Percentiles rank a stretch among this genome's conserved stretches.
These are phyloP conservation scores for Colletotrichum sp. DNA, from an alignment of 2,329 filamentous ascomycete species.

Conservation along the genomic window DNA sequence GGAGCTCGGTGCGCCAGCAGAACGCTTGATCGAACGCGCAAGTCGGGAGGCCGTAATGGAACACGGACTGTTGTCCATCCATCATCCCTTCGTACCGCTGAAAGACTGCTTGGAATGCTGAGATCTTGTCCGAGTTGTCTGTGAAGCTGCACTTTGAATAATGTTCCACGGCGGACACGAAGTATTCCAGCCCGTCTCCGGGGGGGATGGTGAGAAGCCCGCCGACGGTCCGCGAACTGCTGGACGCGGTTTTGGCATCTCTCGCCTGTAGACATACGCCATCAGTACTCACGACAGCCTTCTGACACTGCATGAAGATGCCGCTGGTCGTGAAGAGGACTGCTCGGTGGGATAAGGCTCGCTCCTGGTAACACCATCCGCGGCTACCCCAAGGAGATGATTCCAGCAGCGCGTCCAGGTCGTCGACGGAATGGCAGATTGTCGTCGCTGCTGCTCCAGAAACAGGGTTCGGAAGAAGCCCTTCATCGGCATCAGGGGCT, in stretches of 20 bases:
- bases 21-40: background rate
- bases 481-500: background rate
- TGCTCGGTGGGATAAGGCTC: background rate
- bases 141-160: background rate
- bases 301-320: background rate
- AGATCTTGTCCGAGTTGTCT: background rate
- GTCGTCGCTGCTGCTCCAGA: background rate
- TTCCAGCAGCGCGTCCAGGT: background rate
- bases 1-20: background rate
- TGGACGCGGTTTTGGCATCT: background rate
- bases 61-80: background rate
- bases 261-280: fast-evolving
- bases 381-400: background rate
- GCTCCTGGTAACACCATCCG: background rate
- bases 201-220: background rate
- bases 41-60: background rate
- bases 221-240: background rate
- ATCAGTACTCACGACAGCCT: background rate
- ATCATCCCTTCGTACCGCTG: background rate
- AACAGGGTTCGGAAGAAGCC: background rate
- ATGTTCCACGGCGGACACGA: background rate
- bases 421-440: background rate
- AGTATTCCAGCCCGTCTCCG: background rate
- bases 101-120: background rate
- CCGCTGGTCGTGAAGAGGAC: background rate